phyloP scores from a whole-genome alignment of 768 basidiomycete species.

The Candolleomyces eurysporus region DNA sequence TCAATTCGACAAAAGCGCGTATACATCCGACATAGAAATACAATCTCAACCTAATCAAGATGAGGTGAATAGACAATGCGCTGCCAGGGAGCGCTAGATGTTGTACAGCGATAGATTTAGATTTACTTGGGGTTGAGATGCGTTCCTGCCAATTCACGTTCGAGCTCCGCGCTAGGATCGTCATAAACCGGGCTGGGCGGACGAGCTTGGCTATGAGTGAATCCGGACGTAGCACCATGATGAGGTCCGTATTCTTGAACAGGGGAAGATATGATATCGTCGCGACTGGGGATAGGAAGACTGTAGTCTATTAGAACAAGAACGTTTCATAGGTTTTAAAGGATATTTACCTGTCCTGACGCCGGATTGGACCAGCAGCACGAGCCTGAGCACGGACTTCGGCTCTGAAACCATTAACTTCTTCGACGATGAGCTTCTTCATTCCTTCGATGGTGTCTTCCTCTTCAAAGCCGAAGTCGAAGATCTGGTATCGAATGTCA shows the following conservation, averaged over 20 bases:
- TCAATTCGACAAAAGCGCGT: too few relatives aligned
- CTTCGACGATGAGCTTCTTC: slow-evolving; percentile 92
- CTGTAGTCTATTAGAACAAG: slow-evolving; percentile 31
- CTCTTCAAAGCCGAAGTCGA: slow-evolving; percentile 95
- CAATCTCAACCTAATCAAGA: too few relatives aligned
- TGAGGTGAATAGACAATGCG: too few relatives aligned
- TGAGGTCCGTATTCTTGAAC: slow-evolving; percentile 59
- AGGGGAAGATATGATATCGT: slow-evolving; percentile 79
- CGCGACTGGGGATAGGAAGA: slow-evolving; percentile 75
- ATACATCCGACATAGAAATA: too few relatives aligned
- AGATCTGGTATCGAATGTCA: slow-evolving; percentile 51
- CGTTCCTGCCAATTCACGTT: slow-evolving; percentile 79
- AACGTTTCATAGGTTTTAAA: too few relatives aligned
- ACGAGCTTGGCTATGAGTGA: slow-evolving; percentile 48
- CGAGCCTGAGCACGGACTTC: slow-evolving; percentile 86
- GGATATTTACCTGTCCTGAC: slow-evolving; percentile 66
- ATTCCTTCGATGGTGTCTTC: slow-evolving; percentile 97
- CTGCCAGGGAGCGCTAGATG: too few relatives aligned
- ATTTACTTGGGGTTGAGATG: slow-evolving; percentile 42
- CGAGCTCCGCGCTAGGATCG: slow-evolving; percentile 81
- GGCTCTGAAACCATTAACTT: slow-evolving; percentile 85
- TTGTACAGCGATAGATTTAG: too few relatives aligned
- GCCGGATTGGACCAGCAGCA: slow-evolving; percentile 66
- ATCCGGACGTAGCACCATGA: slow-evolving; percentile 70
- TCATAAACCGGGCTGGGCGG: slow-evolving; percentile 76